Evolutionary conservation across 2,329 filamentous ascomycete genomes (phyloP).

Genomic region (Fusarium fujikuroi): DNA sequence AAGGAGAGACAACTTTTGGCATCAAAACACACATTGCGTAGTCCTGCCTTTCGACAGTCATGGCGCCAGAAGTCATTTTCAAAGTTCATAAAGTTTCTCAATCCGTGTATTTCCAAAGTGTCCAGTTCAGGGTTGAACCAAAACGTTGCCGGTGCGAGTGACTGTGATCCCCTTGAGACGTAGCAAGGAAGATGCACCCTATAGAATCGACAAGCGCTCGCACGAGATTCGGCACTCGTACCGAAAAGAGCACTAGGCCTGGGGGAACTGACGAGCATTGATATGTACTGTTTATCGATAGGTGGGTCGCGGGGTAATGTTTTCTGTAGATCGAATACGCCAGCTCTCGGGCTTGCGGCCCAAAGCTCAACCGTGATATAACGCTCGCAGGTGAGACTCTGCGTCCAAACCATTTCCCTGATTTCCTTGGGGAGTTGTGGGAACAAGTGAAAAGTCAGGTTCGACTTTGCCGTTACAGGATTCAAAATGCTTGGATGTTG

Average conservation of each 20-base stretch:
- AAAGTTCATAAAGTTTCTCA: background rate
- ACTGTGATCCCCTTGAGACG: background rate
- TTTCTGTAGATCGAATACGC: background rate
- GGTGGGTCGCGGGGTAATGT: fast-evolving
- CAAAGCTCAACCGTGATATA: background rate
- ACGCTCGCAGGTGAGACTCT: background rate
- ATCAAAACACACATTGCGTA: background rate
- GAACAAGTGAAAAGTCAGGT: background rate
- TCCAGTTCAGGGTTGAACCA: background rate
- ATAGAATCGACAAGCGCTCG: background rate
- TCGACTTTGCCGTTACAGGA: background rate
- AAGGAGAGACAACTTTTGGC: background rate
- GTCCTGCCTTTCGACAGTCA: background rate
- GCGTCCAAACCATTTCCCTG: background rate
- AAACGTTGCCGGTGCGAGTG: background rate
- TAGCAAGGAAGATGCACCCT: background rate
- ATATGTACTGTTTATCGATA: background rate
- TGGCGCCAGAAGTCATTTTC: background rate
- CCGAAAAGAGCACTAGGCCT: background rate
- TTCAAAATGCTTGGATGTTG: background rate
- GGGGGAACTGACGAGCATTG: background rate
- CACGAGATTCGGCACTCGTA: background rate
- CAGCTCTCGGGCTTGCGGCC: fast-evolving
- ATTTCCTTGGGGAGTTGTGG: background rate
- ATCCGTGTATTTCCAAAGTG: background rate